Conservation (phyloP, 208 protist genomes). For the Acanthamoeba triangularis region DNA sequence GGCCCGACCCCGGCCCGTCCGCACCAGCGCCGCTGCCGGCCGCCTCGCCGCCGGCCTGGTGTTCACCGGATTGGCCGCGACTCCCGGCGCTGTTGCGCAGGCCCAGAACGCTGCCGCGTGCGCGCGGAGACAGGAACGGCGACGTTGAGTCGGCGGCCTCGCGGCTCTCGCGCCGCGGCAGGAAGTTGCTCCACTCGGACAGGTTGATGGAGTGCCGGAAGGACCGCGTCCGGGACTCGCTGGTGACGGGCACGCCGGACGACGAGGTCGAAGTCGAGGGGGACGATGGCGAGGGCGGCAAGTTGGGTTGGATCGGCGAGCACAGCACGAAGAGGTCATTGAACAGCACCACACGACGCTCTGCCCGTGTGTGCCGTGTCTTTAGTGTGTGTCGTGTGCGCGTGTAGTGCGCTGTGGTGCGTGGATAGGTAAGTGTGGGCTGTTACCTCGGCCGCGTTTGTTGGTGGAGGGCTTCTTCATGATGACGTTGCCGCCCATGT, state of each 20-base stretch:
- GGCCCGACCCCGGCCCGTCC: not conserved
- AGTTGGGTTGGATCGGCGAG: not conserved
- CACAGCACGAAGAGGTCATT: slow-evolving; percentile 51
- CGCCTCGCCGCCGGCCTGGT: not conserved
- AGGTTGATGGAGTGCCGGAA: slow-evolving; percentile 65
- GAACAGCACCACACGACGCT: slow-evolving; percentile 42
- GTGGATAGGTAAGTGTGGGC: not conserved
- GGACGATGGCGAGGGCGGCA: not conserved
- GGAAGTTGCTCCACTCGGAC: slow-evolving; percentile 54
- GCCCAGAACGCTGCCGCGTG: not conserved
- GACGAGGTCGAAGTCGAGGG: not conserved
- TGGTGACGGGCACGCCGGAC: not conserved
- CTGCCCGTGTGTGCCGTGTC: not conserved
- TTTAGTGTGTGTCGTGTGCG: not conserved
- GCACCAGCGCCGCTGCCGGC: not conserved
- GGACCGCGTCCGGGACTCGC: slow-evolving; percentile 5
- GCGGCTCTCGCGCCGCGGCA: slow-evolving; percentile 41
- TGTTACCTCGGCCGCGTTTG: not conserved
- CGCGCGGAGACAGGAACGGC: slow-evolving; percentile 25
- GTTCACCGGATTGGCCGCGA: not conserved
- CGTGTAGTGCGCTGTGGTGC: not conserved
- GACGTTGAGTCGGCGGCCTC: not conserved
- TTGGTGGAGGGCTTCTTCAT: slow-evolving; percentile 56
- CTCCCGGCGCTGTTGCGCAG: not conserved
- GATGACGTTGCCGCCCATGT: slow-evolving; percentile 69